These are phyloP conservation scores for Clavispora asparagi DNA, from an alignment of 805 yeast species.

Conservation along the genomic window DNA sequence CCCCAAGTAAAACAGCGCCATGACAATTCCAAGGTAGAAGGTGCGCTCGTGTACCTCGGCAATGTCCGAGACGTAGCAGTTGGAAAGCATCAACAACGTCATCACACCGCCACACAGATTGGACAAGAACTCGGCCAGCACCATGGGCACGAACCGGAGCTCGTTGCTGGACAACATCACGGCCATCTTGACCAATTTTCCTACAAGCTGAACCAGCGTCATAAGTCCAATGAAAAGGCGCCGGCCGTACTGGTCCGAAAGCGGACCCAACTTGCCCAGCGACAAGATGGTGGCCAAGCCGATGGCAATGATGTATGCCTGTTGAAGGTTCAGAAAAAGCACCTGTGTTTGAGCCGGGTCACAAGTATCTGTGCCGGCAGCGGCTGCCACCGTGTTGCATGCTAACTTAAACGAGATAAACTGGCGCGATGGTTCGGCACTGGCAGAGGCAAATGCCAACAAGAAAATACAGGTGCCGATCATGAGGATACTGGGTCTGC, in stretches of 20 bases:
- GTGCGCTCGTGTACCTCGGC: conserved; percentile 57
- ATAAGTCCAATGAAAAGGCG: conserved; percentile 21
- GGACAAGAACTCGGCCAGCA: conserved; percentile 41
- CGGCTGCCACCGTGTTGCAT: conserved; percentile 19
- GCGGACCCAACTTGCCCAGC: conserved; percentile 47
- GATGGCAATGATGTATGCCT: conserved; percentile 34
- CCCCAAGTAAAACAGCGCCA: conserved; percentile 58
- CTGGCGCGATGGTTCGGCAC: conserved; percentile 38
- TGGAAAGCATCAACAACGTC: conserved; percentile 51
- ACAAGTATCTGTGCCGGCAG: conserved; percentile 15
- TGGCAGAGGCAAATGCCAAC: conserved; percentile 36
- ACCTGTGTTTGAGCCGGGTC: conserved; percentile 31
- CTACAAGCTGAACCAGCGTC: conserved; percentile 16
- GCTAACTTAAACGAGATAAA: conserved; percentile 27
- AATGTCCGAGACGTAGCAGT: conserved; percentile 72
- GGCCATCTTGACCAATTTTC: conserved; percentile 18
- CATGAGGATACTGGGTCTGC: conserved; percentile 52
- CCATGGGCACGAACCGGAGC: conserved; percentile 32
- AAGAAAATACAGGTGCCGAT: conserved; percentile 40
- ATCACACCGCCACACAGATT: conserved; percentile 61
- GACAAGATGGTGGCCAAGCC: conserved; percentile 47
- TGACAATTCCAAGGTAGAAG: conserved; percentile 51
- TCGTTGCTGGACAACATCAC: conserved; percentile 21
- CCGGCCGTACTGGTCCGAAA: conserved; percentile 35
- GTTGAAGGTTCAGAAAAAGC: conserved; percentile 44